Evolutionary conservation across 75 land plant species (phyloP), one percentile per base, ranked within the genome.

Genomic region (Selaginella moellendorffii): DNA sequence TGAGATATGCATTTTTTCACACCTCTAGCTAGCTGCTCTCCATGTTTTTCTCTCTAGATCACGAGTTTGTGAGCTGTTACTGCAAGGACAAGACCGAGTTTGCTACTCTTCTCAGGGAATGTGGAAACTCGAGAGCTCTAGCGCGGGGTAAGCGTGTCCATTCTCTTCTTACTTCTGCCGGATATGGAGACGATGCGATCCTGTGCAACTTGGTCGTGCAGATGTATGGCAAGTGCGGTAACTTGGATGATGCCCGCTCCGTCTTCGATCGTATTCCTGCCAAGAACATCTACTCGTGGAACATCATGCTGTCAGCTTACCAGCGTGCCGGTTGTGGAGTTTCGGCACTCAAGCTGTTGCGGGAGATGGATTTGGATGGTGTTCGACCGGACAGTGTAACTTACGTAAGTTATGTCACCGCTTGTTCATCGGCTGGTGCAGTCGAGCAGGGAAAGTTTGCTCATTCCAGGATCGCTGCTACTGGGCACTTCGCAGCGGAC

Each of bases 201-300:
- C 24, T 56, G 9, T 2, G 59, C 21, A 56, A 56, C 24, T n/a
- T 56, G 8, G 17, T 56, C 9, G 24, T 56, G 19, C 59, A 56
- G 21, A 56, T 56, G 59, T 56, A 56, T 19, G 59, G 59, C n/a
- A 56, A 56, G 21, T 56, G 59, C 59, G n/a, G 24, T 2, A 25
- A 8, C 24, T n/a, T 56, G 5, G 9, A 19, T 8, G 59, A 21
- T 9, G 59, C 59, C n/a, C 59, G 59, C 9, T 56, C 59, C 21
- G 59, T 56, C 5, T 56, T 56, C 24, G 59, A 56, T n/a, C 2
- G 9, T 9, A 56, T 56, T 8, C 8, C 8, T 56, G 5, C 8
- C 59, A 19, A 25, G 25, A 21, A 56, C n/a, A 21, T n/a, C 9
- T 56, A 21, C 24, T 8, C 59, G 9, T 56, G 59, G 59, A 21